phyloP scores from a whole-genome alignment of 331 rosid species.

The Pyrus hybrid region DNA sequence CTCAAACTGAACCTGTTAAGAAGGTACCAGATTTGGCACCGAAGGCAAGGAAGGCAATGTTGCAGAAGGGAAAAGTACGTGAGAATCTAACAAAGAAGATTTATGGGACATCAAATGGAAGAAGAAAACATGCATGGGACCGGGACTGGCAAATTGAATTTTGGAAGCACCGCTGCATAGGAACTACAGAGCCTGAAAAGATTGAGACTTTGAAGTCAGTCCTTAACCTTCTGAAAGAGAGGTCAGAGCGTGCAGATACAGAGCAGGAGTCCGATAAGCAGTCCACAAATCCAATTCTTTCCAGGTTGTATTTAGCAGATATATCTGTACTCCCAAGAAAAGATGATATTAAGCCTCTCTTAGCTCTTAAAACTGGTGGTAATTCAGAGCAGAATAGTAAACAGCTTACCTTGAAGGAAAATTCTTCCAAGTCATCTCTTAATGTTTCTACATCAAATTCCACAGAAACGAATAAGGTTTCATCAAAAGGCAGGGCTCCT shows the following conservation, averaged over 20 bases:
- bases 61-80: constrained; percentile 85
- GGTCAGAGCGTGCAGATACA: no score
- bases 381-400: constrained; percentile 43
- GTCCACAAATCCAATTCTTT: constrained; percentile 71
- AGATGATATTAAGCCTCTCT: constrained; percentile 70
- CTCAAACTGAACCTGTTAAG: constrained; percentile 59
- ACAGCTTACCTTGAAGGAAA: constrained; percentile 22
- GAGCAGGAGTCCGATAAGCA: constrained; percentile 39
- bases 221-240: no score
- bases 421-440: constrained; percentile 24
- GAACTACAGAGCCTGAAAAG: no score
- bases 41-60: constrained; percentile 66
- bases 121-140: no score
- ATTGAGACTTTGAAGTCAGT: no score
- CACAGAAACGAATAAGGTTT: constrained; percentile 30
- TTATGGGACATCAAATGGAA: no score
- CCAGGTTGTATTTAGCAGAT: constrained; percentile 89
- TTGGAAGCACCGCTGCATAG: no score
- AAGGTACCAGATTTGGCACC: constrained; percentile 53
- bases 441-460: constrained; percentile 22
- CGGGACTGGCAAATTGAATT: no score
- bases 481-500: constrained; percentile 28
- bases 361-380: constrained; percentile 42
- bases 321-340: constrained; percentile 91
- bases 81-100: no score